These are phyloP conservation scores for Cryphonectria japonica DNA, from an alignment of 2,329 filamentous ascomycete genomes.

Conservation along the genomic window DNA sequence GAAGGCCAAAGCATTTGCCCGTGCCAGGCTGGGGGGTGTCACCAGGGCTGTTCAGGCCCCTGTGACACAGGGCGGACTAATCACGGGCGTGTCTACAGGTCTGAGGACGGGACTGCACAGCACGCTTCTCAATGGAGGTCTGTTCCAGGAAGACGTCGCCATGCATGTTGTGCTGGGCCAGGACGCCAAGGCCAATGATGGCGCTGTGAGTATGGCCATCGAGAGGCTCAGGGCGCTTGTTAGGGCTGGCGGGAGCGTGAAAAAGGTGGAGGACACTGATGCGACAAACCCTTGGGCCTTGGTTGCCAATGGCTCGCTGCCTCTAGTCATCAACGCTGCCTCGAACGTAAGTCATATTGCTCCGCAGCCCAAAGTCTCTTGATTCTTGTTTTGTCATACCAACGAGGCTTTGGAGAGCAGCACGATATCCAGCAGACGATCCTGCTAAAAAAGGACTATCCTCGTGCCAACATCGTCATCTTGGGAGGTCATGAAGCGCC, in stretches of 20 bases:
- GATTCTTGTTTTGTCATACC: neutral
- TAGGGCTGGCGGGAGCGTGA: conserved; percentile 38
- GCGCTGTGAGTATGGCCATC: conserved; percentile 34
- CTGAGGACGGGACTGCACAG: conserved; percentile 44
- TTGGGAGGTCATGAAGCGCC: conserved; percentile 46
- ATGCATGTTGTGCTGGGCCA: conserved; percentile 47
- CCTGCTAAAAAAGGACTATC: conserved; percentile 42
- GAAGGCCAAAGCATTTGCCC: conserved; percentile 40
- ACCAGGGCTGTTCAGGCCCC: conserved; percentile 49
- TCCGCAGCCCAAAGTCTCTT: neutral
- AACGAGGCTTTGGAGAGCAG: conserved; percentile 32
- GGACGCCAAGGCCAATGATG: conserved; percentile 36
- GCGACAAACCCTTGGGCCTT: conserved; percentile 38
- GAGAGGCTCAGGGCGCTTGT: conserved; percentile 44
- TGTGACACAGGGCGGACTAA: conserved; percentile 36
- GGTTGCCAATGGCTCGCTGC: conserved; percentile 43
- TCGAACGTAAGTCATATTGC: conserved; percentile 39
- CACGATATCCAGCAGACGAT: conserved; percentile 47
- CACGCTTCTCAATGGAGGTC: conserved; percentile 44
- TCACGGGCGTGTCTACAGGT: conserved; percentile 47
- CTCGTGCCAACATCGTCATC: conserved; percentile 41
- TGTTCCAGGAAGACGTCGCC: conserved; percentile 48
- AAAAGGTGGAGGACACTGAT: conserved; percentile 30
- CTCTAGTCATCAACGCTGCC: conserved; percentile 45
- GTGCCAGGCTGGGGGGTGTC: conserved; percentile 49